Evolutionary conservation across 257 asterid species (phyloP), one percentile per base, ranked within the genome.

Genomic region (Striga asiatica): DNA sequence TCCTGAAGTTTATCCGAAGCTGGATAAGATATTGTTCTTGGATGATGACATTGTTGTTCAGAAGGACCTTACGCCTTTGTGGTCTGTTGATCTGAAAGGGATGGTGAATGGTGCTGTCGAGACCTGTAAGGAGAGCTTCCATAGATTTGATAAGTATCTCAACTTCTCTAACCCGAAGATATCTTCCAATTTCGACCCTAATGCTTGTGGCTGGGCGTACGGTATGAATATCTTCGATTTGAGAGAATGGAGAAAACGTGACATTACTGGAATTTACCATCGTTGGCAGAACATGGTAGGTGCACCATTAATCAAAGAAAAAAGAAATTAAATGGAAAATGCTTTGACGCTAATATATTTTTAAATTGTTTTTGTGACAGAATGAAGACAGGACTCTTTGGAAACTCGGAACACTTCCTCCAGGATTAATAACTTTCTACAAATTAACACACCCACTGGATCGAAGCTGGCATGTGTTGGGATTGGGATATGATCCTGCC

Each of bases 101-200:
- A 78, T 81, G 97, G 97, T 89, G 47, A 89, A 79, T 74, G 97
- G 97, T 64, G 97, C 95, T 8, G 94, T 89, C 53, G 94, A 82
- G 66, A 89, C 97, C 55, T 85, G 95, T 85, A 89, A 85, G 71
- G 95, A 78, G 83, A 89, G 95, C 84, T 89, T 89, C 67, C 95
- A 89, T 62, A 77, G 94, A 79, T 85, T 85, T 72, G 97, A 85
- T 66, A 85, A 82, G 71, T 89, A 89, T 67, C 83, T 89, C 45
- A 89, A 89, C 77, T 89, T 89, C 73, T 81, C 97, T 32, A 85
- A 85, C 63, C 94, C 95, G 13, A 77, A 69, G 74, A 85, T 89
- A 74, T 80, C 95, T 28, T 71, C 76, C 22, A 89, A 78, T 66
- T 89, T 89, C 55, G 89, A 85, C 71, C 88, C 97, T 49, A 69